These are phyloP conservation scores for Tephrocybe sp. DNA, from an alignment of 768 basidiomycete species.

Conservation along the genomic window DNA sequence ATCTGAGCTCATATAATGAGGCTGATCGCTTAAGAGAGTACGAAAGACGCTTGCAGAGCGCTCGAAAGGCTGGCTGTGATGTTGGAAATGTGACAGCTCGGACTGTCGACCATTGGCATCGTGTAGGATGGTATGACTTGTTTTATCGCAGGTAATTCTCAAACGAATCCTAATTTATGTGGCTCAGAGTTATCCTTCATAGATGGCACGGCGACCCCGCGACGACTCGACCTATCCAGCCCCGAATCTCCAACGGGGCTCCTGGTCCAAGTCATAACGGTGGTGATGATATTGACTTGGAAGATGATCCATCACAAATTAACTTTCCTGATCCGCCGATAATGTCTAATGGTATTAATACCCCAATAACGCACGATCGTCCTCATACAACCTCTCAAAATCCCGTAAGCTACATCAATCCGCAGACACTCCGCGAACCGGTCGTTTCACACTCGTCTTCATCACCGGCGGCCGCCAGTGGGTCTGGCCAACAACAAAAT, in stretches of 20 bases:
- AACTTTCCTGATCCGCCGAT: conserved; percentile 39
- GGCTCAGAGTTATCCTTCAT: conserved; percentile 9
- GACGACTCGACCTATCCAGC: conserved; percentile 45
- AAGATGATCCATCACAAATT: conserved; percentile 45
- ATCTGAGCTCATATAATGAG: conserved; percentile 43
- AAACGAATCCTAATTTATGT: background rate
- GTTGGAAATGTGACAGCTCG: conserved; percentile 72
- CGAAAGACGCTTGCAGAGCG: conserved; percentile 65
- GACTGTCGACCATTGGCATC: conserved; percentile 78
- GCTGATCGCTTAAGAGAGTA: conserved; percentile 68
- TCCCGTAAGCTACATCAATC: conserved; percentile 30
- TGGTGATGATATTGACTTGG: conserved; percentile 45
- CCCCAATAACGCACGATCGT: conserved; percentile 27
- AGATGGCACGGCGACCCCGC: conserved; percentile 72
- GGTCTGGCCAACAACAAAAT: conserved; percentile 14
- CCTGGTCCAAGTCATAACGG: conserved; percentile 27
- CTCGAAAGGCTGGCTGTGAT: conserved; percentile 63
- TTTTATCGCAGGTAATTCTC: conserved; percentile 60
- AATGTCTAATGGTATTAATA: conserved; percentile 30
- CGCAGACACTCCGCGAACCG: conserved; percentile 37
- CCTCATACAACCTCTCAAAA: conserved; percentile 26
- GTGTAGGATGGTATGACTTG: conserved; percentile 71
- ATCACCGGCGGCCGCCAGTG: conserved; percentile 20
- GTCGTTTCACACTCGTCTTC: conserved; percentile 21
- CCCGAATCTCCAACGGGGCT: conserved; percentile 29